phyloP scores from a whole-genome alignment of 2,329 filamentous ascomycete genomes.

The Gnomoniopsis sp. region DNA sequence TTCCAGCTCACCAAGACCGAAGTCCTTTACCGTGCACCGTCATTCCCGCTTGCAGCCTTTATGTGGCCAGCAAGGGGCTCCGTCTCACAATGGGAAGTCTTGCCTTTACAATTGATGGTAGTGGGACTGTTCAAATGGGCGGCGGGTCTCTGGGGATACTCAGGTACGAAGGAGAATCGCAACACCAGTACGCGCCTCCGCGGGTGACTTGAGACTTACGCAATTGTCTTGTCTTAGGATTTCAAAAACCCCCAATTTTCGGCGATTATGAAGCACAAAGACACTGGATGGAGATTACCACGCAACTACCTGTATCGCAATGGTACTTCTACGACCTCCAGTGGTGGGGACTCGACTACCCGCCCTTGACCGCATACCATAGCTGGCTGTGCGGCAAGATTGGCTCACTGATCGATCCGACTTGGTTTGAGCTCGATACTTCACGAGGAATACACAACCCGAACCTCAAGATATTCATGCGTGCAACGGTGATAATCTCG shows the following conservation, averaged over 20 bases:
- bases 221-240: conserved; percentile 49
- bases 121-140: conserved; percentile 94
- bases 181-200: neutral
- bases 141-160: conserved; percentile 90
- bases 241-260: conserved; percentile 80
- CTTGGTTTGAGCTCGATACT: conserved; percentile 82
- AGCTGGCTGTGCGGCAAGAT: conserved; percentile 92
- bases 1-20: conserved; percentile 33
- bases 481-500: conserved; percentile 83
- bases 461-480: conserved; percentile 89
- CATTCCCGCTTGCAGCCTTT: conserved; percentile 90
- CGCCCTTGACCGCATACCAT: conserved; percentile 95
- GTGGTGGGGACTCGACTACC: conserved; percentile 98
- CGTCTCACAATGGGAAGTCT: conserved; percentile 84
- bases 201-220: neutral
- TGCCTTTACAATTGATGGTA: conserved; percentile 84
- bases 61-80: conserved; percentile 86
- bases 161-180: conserved; percentile 53
- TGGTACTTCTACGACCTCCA: conserved; percentile 98
- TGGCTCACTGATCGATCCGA: conserved; percentile 72
- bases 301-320: conserved; percentile 80
- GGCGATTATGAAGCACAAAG: conserved; percentile 97
- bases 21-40: conserved; percentile 55
- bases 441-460: conserved; percentile 81
- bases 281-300: conserved; percentile 98